Evolutionary conservation across 805 yeast species (phyloP).

Genomic region (Sugiyamaella mastotermitis): DNA sequence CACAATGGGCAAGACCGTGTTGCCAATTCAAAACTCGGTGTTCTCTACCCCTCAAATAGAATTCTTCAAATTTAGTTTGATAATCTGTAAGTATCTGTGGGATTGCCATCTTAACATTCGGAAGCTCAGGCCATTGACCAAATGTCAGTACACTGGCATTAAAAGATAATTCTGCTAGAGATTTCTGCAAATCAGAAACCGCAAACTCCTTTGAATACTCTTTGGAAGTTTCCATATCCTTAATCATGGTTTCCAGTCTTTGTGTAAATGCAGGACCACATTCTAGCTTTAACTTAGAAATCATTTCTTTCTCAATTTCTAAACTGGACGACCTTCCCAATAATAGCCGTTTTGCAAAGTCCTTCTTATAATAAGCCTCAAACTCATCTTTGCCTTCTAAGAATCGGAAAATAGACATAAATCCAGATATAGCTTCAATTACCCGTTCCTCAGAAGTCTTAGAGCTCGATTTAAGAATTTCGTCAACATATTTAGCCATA

Average conservation of each 20-base stretch:
- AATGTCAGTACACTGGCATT: slow-evolving; percentile 25
- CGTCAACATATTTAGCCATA: slow-evolving; percentile 28
- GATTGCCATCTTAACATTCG: slow-evolving; percentile 20
- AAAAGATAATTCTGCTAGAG: slow-evolving; percentile 14
- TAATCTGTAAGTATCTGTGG: slow-evolving; percentile 23
- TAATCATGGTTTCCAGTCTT: slow-evolving; percentile 89
- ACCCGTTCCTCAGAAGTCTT: slow-evolving; percentile 12
- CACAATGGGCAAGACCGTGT: slow-evolving; percentile 26
- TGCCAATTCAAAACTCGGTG: slow-evolving; percentile 25
- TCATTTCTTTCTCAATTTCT: slow-evolving; percentile 71
- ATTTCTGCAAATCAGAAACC: background rate
- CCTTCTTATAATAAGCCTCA: slow-evolving; percentile 83
- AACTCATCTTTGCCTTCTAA: slow-evolving; percentile 90
- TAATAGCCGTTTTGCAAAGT: slow-evolving; percentile 81
- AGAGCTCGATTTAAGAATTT: slow-evolving; percentile 23
- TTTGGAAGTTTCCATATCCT: slow-evolving; percentile 77
- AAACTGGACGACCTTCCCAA: slow-evolving; percentile 75
- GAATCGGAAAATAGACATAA: slow-evolving; percentile 77
- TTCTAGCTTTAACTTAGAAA: slow-evolving; percentile 76
- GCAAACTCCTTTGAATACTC: slow-evolving; percentile 51
- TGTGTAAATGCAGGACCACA: slow-evolving; percentile 87
- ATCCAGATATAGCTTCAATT: slow-evolving; percentile 1
- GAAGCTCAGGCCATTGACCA: slow-evolving; percentile 29
- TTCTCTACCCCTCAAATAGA: slow-evolving; percentile 16
- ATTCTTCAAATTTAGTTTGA: slow-evolving; percentile 21